Evolutionary conservation across 2,329 filamentous ascomycete species (phyloP).

Genomic region (Penicillium sp.): DNA sequence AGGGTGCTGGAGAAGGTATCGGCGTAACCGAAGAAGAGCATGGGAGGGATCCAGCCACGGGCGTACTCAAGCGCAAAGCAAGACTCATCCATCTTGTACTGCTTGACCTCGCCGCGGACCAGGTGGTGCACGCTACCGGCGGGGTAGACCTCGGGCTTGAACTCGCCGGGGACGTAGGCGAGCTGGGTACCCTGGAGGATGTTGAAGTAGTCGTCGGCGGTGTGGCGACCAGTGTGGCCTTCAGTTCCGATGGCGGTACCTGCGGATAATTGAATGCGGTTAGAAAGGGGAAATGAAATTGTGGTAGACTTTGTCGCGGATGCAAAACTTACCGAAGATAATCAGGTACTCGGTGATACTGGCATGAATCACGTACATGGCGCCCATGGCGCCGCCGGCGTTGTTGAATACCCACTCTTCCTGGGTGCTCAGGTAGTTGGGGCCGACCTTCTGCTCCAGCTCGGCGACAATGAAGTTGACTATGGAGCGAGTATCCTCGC

Average conservation of each 20-base stretch:
- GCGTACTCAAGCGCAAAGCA: slow-evolving; percentile 45
- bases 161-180: slow-evolving; percentile 40
- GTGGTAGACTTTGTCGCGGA: background rate
- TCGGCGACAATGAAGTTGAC: slow-evolving; percentile 69
- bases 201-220: slow-evolving; percentile 92
- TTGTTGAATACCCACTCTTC: slow-evolving; percentile 94
- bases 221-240: slow-evolving; percentile 84
- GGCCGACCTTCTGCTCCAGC: slow-evolving; percentile 54
- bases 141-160: slow-evolving; percentile 41
- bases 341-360: slow-evolving; percentile 91
- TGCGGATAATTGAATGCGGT: slow-evolving; percentile 10
- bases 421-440: slow-evolving; percentile 61
- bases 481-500: slow-evolving; percentile 70
- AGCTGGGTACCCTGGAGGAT: slow-evolving; percentile 60
- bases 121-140: slow-evolving; percentile 42
- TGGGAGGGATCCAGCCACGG: slow-evolving; percentile 82
- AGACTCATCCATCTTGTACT: slow-evolving; percentile 58
- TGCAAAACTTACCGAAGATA: slow-evolving; percentile 63
- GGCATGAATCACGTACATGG: slow-evolving; percentile 86
- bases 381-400: slow-evolving; percentile 86
- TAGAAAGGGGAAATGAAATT: background rate
- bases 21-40: slow-evolving; percentile 87
- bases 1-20: slow-evolving; percentile 78
- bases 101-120: slow-evolving; percentile 66
- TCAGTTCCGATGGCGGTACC: slow-evolving; percentile 65